These are phyloP conservation scores for Cyberlindnera petersonii DNA, from an alignment of 805 yeast genomes.

Conservation along the genomic window DNA sequence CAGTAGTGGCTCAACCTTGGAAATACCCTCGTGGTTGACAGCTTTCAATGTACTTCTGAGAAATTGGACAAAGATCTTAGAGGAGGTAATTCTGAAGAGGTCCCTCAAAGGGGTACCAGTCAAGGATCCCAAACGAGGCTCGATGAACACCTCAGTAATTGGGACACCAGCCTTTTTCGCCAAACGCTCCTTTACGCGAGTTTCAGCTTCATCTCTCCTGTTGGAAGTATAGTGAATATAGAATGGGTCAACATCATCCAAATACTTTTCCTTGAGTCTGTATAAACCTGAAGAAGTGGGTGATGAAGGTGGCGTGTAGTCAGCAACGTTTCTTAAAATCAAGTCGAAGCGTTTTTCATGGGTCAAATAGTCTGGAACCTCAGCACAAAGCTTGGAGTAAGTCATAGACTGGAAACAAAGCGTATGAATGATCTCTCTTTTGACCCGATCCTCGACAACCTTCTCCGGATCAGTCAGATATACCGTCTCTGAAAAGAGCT, in stretches of 20 bases:
- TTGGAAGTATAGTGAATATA: slow-evolving; percentile 75
- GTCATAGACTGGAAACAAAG: slow-evolving; percentile 72
- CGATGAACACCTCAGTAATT: slow-evolving; percentile 48
- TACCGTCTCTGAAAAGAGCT: slow-evolving; percentile 62
- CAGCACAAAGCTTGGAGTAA: slow-evolving; percentile 64
- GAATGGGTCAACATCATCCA: slow-evolving; percentile 68
- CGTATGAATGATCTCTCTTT: slow-evolving; percentile 73
- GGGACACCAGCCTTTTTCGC: slow-evolving; percentile 37
- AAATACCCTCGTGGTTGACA: slow-evolving; percentile 30
- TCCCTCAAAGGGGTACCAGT: slow-evolving; percentile 37
- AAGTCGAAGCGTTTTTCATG: slow-evolving; percentile 72
- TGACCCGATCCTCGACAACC: slow-evolving; percentile 47
- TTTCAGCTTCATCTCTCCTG: slow-evolving; percentile 79
- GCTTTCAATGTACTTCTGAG: slow-evolving; percentile 45
- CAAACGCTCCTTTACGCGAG: slow-evolving; percentile 49
- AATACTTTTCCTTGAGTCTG: slow-evolving; percentile 54
- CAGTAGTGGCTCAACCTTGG: slow-evolving; percentile 53
- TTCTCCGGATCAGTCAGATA: slow-evolving; percentile 50
- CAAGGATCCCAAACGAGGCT: slow-evolving; percentile 44
- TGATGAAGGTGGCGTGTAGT: slow-evolving; percentile 57
- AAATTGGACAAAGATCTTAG: slow-evolving; percentile 50
- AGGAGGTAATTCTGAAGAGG: slow-evolving; percentile 50
- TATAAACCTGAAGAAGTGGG: slow-evolving; percentile 60
- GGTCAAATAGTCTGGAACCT: slow-evolving; percentile 71
- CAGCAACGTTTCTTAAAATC: slow-evolving; percentile 53